Evolutionary conservation across 495 filamentous ascomycete genomes (phyloP).

Genomic region (Talaromyces stipitatus): DNA sequence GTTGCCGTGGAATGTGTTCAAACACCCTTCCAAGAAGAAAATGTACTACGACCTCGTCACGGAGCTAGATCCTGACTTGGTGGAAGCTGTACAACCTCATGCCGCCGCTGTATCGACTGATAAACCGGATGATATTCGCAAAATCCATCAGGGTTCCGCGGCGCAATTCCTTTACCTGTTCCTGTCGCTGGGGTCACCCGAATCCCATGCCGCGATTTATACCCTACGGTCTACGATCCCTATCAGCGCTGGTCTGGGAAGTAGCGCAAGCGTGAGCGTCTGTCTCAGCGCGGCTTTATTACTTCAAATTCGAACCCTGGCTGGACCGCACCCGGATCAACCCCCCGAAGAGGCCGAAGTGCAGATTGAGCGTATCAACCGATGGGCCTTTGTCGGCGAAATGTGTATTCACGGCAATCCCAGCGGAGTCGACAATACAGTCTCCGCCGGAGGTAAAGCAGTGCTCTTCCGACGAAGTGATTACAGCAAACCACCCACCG

Average conservation of each 20-base stretch:
- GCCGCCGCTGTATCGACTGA: conserved; percentile 52
- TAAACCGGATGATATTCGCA: conserved; percentile 48
- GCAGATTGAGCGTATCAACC: conserved; percentile 78
- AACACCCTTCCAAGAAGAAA: conserved; percentile 64
- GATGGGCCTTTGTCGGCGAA: conserved; percentile 84
- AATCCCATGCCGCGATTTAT: conserved; percentile 64
- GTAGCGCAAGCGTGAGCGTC: conserved; percentile 76
- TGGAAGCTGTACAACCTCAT: conserved; percentile 62
- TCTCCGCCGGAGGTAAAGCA: conserved; percentile 71
- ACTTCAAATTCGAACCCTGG: conserved; percentile 66
- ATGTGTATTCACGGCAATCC: conserved; percentile 87
- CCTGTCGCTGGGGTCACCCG: conserved; percentile 61
- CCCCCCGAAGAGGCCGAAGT: conserved; percentile 58
- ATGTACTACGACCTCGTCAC: conserved; percentile 75
- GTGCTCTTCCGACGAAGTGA: conserved; percentile 72
- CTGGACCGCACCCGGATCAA: conserved; percentile 77
- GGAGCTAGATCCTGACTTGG: conserved; percentile 60
- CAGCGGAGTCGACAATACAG: conserved; percentile 83
- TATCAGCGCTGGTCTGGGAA: conserved; percentile 73
- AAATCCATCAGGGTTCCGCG: conserved; percentile 68
- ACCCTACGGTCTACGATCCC: conserved; percentile 79
- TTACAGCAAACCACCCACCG: conserved; percentile 59
- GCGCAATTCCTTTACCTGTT: conserved; percentile 75
- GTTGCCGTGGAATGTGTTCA: conserved; percentile 69
- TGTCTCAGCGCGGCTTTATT: conserved; percentile 69